These are phyloP conservation scores for Linnemannia schmuckeri DNA, from an alignment of 192 early-diverging fungal genomes.

Conservation along the genomic window DNA sequence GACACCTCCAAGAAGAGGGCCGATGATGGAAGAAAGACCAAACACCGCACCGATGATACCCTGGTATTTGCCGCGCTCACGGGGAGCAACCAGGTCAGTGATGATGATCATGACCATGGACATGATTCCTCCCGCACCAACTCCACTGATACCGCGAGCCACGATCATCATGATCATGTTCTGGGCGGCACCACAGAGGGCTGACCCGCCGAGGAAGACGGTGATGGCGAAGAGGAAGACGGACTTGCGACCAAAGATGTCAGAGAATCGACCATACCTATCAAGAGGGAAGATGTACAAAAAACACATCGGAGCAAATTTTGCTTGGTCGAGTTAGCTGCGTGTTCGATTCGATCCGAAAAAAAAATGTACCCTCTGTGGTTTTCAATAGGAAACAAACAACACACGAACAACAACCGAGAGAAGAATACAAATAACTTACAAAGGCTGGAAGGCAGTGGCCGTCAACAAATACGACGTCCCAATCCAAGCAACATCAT, in stretches of 20 bases:
- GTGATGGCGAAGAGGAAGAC: constrained; percentile 69
- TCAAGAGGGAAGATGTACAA: neutral
- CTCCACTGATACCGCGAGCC: constrained; percentile 77
- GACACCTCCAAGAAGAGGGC: constrained; percentile 45
- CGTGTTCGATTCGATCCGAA: neutral
- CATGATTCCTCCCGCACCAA: constrained; percentile 75
- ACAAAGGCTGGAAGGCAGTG: constrained; percentile 72
- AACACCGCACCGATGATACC: constrained; percentile 66
- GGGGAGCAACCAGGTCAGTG: constrained; percentile 70
- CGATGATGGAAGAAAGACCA: constrained; percentile 64
- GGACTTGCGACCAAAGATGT: constrained; percentile 83
- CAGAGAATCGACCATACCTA: constrained; percentile 24
- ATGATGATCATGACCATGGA: constrained; percentile 75
- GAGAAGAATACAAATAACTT: neutral
- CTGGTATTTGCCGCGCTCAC: constrained; percentile 76
- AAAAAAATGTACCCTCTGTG: neutral
- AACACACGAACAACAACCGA: neutral
- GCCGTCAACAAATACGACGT: constrained; percentile 74
- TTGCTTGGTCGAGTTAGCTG: neutral
- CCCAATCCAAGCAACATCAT: constrained; percentile 70
- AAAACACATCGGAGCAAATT: too few relatives aligned
- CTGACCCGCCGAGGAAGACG: constrained; percentile 74
- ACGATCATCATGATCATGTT: constrained; percentile 71
- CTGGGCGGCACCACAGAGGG: constrained; percentile 69
- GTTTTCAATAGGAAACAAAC: too few relatives aligned